phyloP scores from a whole-genome alignment of 2,329 filamentous ascomycete species.

The Sclerotinia minor region DNA sequence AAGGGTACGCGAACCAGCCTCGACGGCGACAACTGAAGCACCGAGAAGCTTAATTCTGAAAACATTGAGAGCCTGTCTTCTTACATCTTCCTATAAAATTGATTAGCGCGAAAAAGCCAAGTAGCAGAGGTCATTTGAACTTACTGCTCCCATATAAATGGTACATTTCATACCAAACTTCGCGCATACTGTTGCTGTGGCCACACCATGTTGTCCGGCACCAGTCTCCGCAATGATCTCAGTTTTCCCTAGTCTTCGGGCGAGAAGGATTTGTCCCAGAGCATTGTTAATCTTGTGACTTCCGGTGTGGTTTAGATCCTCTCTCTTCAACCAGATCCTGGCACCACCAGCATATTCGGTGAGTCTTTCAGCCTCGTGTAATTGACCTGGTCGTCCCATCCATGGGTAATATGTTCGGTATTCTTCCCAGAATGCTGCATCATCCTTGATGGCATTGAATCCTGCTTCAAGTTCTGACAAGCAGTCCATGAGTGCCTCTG shows the following conservation, averaged over 20 bases:
- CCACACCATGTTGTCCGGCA: slow-evolving; percentile 95
- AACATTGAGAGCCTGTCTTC: slow-evolving; percentile 93
- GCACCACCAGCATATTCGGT: slow-evolving; percentile 89
- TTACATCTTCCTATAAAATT: slow-evolving; percentile 71
- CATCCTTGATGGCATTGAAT: slow-evolving; percentile 83
- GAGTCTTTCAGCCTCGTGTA: slow-evolving; percentile 84
- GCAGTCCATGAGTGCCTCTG: slow-evolving; percentile 97
- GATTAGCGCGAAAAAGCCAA: slow-evolving; percentile 11
- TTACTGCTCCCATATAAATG: slow-evolving; percentile 87
- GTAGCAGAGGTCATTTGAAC: slow-evolving; percentile 22
- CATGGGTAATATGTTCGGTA: slow-evolving; percentile 94
- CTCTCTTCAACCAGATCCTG: slow-evolving; percentile 96
- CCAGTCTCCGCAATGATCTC: slow-evolving; percentile 98
- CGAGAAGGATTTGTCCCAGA: slow-evolving; percentile 86
- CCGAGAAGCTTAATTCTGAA: slow-evolving; percentile 98
- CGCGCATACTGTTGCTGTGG: slow-evolving; percentile 94
- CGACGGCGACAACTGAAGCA: slow-evolving; percentile 87
- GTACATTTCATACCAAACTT: slow-evolving; percentile 99
- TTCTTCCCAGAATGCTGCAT: slow-evolving; percentile 94
- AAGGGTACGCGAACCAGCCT: slow-evolving; percentile 81
- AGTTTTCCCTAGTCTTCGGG: slow-evolving; percentile 84
- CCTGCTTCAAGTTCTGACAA: slow-evolving; percentile 85
- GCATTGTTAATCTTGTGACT: slow-evolving; percentile 99
- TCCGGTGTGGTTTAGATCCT: slow-evolving; percentile 96
- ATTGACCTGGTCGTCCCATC: slow-evolving; percentile 90